Conservation (phyloP, 192 early-diverging fungal species). For the Rhizoclosmatium sp. region DNA sequence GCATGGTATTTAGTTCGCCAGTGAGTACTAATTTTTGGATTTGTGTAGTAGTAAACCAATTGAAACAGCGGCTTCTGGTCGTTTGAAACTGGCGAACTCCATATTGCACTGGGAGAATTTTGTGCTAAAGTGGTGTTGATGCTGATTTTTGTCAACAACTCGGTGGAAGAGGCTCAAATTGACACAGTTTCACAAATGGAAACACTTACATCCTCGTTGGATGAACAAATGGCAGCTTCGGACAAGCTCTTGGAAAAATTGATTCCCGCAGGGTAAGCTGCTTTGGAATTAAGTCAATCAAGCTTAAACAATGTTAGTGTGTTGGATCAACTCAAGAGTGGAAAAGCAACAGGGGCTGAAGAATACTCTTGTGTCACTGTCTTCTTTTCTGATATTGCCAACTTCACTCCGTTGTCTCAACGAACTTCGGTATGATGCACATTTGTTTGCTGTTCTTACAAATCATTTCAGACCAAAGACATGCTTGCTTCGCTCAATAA, state of each 20-base stretch:
- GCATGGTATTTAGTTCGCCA: conserved; percentile 29
- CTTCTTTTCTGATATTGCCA: conserved; percentile 54
- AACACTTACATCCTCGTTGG: conserved; percentile 40
- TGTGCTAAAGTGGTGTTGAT: conserved; percentile 50
- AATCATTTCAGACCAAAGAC: conserved; percentile 43
- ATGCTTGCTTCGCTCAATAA: conserved; percentile 53
- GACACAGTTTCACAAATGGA: conserved; percentile 37
- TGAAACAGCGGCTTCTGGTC: conserved; percentile 28
- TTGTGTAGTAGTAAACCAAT: neutral
- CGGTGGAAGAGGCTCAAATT: conserved; percentile 52
- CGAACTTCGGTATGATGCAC: conserved; percentile 35
- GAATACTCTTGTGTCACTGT: conserved; percentile 51
- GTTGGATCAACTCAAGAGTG: conserved; percentile 52
- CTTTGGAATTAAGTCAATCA: neutral
- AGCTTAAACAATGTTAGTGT: conserved; percentile 11
- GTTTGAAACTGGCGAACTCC: conserved; percentile 39
- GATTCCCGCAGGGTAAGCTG: conserved; percentile 44
- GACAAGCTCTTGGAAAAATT: conserved; percentile 46
- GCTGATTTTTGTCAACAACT: conserved; percentile 51
- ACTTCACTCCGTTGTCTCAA: conserved; percentile 49
- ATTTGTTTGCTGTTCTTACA: neutral
- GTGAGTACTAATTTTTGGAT: conserved; percentile 16
- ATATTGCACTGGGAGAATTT: conserved; percentile 43
- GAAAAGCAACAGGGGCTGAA: conserved; percentile 48
- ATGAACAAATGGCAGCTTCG: conserved; percentile 41